Evolutionary conservation across 1,139 yeast species (phyloP).

Genomic region (Debaryomycetaceae sp.): DNA sequence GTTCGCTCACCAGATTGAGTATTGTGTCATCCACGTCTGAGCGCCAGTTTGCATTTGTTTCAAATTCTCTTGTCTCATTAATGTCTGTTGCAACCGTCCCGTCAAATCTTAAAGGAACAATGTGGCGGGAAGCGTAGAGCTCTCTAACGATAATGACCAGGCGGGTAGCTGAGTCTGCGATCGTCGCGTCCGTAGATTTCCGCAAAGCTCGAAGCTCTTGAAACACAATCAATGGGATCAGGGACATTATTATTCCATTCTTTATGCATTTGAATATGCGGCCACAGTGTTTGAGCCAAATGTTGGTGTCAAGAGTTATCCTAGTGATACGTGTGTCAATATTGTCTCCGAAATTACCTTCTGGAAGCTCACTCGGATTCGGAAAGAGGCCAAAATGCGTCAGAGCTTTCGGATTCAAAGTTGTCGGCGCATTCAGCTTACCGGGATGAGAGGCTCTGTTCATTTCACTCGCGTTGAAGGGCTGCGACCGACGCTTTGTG

Average conservation of each 20-base stretch:
- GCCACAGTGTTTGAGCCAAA: conserved; percentile 77
- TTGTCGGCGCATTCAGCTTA: neutral
- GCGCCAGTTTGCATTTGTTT: conserved; percentile 58
- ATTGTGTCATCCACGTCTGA: conserved; percentile 51
- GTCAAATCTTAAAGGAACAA: conserved; percentile 42
- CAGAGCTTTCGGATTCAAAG: conserved; percentile 4
- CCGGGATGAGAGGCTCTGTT: too few relatives aligned
- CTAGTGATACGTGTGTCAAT: conserved; percentile 48
- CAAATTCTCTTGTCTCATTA: conserved; percentile 47
- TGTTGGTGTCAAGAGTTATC: conserved; percentile 64
- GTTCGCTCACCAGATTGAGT: conserved; percentile 37
- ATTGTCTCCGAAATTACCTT: conserved; percentile 35
- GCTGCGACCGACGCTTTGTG: conserved; percentile 2
- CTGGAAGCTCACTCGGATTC: conserved; percentile 7
- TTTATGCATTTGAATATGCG: conserved; percentile 60
- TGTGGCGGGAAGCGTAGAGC: conserved; percentile 44
- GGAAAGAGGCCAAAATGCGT: neutral
- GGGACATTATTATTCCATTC: conserved; percentile 43
- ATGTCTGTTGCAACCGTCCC: conserved; percentile 47
- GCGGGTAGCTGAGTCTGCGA: conserved; percentile 72
- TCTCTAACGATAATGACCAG: conserved; percentile 68
- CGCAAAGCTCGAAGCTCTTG: conserved; percentile 70
- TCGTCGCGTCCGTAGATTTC: conserved; percentile 62
- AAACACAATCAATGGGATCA: conserved; percentile 65
- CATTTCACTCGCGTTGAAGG: too few relatives aligned